phyloP scores from a whole-genome alignment of 1,139 yeast genomes.

The Sugiyamaella grinbergsii region DNA sequence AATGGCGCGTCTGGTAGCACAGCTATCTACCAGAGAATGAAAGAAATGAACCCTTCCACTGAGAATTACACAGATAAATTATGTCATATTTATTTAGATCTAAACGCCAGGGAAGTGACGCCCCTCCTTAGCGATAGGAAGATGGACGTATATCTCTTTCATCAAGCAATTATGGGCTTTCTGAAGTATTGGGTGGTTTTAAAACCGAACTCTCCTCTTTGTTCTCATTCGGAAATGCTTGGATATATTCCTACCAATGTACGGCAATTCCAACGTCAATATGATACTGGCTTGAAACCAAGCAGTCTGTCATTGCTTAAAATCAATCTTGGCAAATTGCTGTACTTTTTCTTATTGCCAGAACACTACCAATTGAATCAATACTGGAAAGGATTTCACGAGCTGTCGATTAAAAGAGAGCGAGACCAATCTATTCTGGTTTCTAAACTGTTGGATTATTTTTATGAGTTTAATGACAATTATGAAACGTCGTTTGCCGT shows the following conservation, averaged over 20 bases:
- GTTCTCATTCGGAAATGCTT: constrained; percentile 2
- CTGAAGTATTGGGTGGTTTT: constrained; percentile 10
- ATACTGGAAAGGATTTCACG: constrained; percentile 5
- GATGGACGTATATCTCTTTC: constrained; percentile 1
- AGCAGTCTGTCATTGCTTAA: neutral
- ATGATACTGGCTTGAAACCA: neutral
- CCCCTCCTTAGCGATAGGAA: neutral
- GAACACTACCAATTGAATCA: constrained; percentile 7
- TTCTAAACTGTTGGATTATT: neutral
- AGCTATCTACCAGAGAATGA: constrained; percentile 2
- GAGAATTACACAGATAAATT: neutral
- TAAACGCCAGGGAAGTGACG: neutral
- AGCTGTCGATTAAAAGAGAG: neutral
- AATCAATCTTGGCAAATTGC: constrained; percentile 9
- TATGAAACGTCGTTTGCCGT: neutral
- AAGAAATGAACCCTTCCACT: neutral
- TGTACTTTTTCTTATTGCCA: constrained; percentile 1
- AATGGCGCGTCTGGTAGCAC: constrained; percentile 3
- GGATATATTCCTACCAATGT: constrained; percentile 7
- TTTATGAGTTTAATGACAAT: neutral
- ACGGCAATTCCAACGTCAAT: neutral
- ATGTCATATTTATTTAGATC: neutral
- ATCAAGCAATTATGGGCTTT: constrained; percentile 1
- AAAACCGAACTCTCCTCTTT: neutral
- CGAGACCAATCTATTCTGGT: neutral